Percentiles rank a stretch among this genome's conserved stretches.
These are phyloP conservation scores for Fusarium nelsonii DNA, from an alignment of 2,329 filamentous ascomycete species.

Conservation along the genomic window DNA sequence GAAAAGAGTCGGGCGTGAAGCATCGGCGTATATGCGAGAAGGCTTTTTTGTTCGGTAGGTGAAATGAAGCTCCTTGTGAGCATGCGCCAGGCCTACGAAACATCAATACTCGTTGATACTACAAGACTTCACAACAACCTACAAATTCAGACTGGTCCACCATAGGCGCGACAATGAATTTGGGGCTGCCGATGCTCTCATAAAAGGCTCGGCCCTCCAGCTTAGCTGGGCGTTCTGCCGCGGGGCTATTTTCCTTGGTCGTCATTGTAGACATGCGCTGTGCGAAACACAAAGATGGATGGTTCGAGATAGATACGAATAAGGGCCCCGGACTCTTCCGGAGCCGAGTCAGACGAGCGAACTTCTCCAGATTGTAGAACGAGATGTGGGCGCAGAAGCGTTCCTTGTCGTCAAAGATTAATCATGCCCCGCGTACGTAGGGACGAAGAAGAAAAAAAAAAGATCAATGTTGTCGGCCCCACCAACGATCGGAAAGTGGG, in stretches of 20 bases:
- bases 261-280: slow-evolving; percentile 52
- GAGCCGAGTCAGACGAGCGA: slow-evolving; percentile 38
- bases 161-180: slow-evolving; percentile 94
- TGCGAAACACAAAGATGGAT: slow-evolving; percentile 5
- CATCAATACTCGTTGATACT: slow-evolving; percentile 13
- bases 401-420: not conserved
- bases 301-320: slow-evolving; percentile 5
- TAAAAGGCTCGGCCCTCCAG: slow-evolving; percentile 91
- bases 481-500: not conserved
- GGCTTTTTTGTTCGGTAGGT: slow-evolving; percentile 68
- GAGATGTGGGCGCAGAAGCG: slow-evolving; percentile 6
- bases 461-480: not conserved
- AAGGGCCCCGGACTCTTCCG: slow-evolving; percentile 43
- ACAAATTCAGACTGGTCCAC: slow-evolving; percentile 99
- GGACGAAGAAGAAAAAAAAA: not conserved
- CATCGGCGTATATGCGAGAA: slow-evolving; percentile 96
- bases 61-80: slow-evolving; percentile 93
- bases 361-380: slow-evolving; percentile 41
- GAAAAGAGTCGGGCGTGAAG: slow-evolving; percentile 90
- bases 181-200: slow-evolving; percentile 92
- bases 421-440: not conserved
- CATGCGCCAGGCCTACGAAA: slow-evolving; percentile 88
- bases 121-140: slow-evolving; percentile 53
- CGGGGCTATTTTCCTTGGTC: slow-evolving; percentile 35
- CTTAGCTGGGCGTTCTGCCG: slow-evolving; percentile 60